Conservation (phyloP, 169 alveolate species). For the Plasmodium knowlesi region DNA sequence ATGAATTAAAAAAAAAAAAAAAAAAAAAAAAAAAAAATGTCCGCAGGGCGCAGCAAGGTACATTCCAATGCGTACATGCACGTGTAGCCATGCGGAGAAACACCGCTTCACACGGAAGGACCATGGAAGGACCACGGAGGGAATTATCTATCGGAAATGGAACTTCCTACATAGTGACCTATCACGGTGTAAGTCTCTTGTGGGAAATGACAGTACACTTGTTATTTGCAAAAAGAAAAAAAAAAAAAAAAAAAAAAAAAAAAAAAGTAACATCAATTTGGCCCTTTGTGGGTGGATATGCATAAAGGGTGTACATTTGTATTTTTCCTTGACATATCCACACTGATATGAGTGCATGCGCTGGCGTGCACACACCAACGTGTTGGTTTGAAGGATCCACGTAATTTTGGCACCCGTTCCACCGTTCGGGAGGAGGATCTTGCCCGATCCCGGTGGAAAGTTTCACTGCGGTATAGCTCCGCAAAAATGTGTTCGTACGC, state of each 20-base stretch:
- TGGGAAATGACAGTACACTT: not conserved
- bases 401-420: not conserved
- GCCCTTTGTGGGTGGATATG: not conserved
- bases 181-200: not conserved
- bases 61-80: not conserved
- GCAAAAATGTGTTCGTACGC: not conserved
- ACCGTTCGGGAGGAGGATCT: no score
- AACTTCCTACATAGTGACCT: not conserved
- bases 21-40: not conserved
- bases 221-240: not conserved
- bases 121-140: not conserved
- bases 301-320: not conserved
- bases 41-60: not conserved
- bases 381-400: not conserved
- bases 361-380: not conserved
- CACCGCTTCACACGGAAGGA: not conserved
- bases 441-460: no score
- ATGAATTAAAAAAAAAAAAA: not conserved
- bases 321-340: not conserved
- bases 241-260: no score
- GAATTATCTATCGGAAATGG: not conserved
- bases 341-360: not conserved
- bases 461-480: no score
- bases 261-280: not conserved
- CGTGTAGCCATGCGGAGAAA: not conserved